Conservation (phyloP, 2,329 filamentous ascomycete genomes). For the Aureobasidium melanogenum region DNA sequence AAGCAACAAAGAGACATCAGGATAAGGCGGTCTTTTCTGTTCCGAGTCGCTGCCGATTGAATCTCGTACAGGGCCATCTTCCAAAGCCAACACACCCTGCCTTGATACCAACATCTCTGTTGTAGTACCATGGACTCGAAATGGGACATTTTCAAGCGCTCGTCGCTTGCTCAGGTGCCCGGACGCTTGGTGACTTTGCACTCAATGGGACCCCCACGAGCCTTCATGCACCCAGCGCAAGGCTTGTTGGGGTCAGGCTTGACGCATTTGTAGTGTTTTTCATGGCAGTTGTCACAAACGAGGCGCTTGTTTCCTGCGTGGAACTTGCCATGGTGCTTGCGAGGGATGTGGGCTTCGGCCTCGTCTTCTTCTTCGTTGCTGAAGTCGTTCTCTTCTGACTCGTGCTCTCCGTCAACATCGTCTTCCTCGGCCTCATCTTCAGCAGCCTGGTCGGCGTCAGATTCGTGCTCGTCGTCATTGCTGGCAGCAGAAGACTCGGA, state of each 20-base stretch:
- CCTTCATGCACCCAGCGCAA: neutral
- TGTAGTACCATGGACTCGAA: too few relatives aligned
- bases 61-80: too few relatives aligned
- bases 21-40: too few relatives aligned
- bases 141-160: too few relatives aligned
- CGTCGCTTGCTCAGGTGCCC: too few relatives aligned
- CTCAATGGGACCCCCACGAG: neutral
- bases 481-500: neutral
- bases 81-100: too few relatives aligned
- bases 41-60: too few relatives aligned
- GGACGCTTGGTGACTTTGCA: neutral
- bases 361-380: neutral
- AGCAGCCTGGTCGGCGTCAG: neutral
- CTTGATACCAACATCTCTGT: too few relatives aligned
- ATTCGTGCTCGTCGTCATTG: neutral
- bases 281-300: neutral
- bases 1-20: too few relatives aligned
- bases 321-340: too few relatives aligned
- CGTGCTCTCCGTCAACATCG: neutral
- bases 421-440: neutral
- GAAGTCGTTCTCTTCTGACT: too few relatives aligned
- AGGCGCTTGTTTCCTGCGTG: neutral
- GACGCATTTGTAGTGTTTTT: neutral
- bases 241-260: neutral
- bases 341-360: neutral